Evolutionary conservation across 2,329 filamentous ascomycete species (phyloP).

Genomic region (Cytospora paraplurivora): DNA sequence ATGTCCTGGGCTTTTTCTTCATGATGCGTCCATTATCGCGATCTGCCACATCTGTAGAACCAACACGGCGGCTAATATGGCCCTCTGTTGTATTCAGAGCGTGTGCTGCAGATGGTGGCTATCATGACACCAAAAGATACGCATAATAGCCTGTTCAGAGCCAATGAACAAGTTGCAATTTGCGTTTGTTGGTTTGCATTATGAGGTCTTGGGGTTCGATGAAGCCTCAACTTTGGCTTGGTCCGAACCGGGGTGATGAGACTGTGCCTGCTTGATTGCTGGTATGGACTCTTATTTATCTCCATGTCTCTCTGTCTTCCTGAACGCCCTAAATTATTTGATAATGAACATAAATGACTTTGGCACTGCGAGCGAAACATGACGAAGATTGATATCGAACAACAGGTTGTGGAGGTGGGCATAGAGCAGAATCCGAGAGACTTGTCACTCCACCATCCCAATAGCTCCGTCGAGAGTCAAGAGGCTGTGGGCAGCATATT

Average conservation of each 20-base stretch:
- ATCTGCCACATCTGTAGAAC: not conserved
- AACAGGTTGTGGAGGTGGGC: not conserved
- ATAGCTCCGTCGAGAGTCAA: conserved; percentile 1
- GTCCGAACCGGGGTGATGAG: not conserved
- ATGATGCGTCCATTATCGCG: not conserved
- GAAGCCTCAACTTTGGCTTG: not conserved
- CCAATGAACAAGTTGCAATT: not conserved
- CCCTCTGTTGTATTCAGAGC: not conserved
- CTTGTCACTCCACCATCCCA: conserved; percentile 4
- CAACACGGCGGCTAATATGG: not conserved
- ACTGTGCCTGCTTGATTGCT: not conserved
- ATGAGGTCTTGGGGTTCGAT: not conserved
- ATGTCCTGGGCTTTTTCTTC: not conserved
- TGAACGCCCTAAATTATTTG: not conserved
- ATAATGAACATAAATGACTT: not conserved
- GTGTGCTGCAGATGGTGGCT: not conserved
- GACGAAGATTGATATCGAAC: not conserved
- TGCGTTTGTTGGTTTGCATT: not conserved
- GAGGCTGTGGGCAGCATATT: not conserved
- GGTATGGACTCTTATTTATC: not conserved
- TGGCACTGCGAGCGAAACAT: not conserved
- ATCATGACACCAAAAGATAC: not conserved
- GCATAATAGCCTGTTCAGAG: not conserved
- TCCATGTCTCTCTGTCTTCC: not conserved
- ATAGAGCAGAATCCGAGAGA: not conserved